Conservation (phyloP, 305 asterid species). For the Coffea humblotiana region DNA sequence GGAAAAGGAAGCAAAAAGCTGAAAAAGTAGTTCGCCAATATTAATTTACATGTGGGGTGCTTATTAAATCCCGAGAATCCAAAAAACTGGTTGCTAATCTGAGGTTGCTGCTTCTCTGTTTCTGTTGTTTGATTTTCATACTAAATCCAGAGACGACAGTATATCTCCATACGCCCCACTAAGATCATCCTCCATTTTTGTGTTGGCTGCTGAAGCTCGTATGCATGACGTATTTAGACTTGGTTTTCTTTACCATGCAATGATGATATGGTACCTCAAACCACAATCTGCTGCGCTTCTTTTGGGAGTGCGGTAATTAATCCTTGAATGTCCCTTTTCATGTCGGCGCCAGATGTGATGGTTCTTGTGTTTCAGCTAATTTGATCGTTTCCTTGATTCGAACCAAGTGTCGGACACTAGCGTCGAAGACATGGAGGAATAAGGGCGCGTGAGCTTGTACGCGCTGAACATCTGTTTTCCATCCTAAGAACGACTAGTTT, state of each 20-base stretch:
- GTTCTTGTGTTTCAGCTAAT: no score
- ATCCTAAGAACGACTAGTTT: no score
- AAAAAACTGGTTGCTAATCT: no score
- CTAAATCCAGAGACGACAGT: not conserved
- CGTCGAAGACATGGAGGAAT: no score
- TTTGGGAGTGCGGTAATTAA: not conserved
- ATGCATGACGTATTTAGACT: not conserved
- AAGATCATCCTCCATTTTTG: not conserved
- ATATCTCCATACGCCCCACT: not conserved
- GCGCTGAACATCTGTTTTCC: no score
- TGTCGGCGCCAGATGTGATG: no score
- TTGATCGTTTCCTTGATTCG: no score
- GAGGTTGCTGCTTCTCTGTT: no score
- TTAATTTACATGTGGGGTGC: not conserved
- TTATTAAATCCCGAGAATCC: no score
- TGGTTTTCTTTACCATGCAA: not conserved
- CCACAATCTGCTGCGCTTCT: no score
- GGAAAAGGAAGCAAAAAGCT: slow-evolving; percentile 26
- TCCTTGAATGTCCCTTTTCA: not conserved
- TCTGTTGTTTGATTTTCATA: not conserved
- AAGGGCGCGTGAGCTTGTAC: no score
- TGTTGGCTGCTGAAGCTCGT: not conserved
- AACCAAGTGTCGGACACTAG: no score
- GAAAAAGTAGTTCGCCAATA: slow-evolving; percentile 20
- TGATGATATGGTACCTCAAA: not conserved